A percentile compares a stretch with the other conserved stretches of the same genome.
Conservation (phyloP, 495 filamentous ascomycete genomes). For the Chaetomium fimeti region DNA sequence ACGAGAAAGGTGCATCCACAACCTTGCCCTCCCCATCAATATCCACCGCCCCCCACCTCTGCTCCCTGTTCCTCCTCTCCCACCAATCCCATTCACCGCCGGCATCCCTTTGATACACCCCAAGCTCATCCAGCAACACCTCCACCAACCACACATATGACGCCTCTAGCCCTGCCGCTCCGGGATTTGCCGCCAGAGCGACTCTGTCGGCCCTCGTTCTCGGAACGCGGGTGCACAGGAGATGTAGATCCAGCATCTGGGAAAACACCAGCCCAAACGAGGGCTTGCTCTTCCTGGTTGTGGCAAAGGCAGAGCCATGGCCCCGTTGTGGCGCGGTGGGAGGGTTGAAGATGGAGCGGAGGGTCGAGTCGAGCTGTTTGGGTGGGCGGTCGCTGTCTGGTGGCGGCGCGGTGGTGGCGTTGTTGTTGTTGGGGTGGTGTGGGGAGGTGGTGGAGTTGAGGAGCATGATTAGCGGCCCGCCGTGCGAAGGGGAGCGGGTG, state of each 20-base stretch:
- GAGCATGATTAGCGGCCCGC: slow-evolving; percentile 41
- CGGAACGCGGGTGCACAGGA: slow-evolving; percentile 44
- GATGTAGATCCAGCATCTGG: slow-evolving; percentile 45
- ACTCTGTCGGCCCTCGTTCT: slow-evolving; percentile 30
- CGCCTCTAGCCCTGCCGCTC: slow-evolving; percentile 5
- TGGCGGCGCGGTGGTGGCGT: neutral
- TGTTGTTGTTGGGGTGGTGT: neutral
- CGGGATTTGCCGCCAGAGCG: slow-evolving; percentile 11
- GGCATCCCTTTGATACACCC: slow-evolving; percentile 28
- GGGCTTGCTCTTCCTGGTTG: slow-evolving; percentile 35
- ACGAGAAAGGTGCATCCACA: slow-evolving; percentile 30
- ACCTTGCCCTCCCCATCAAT: slow-evolving; percentile 32
- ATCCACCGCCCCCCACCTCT: slow-evolving; percentile 46
- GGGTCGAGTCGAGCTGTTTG: slow-evolving; percentile 22
- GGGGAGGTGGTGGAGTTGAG: slow-evolving; percentile 41
- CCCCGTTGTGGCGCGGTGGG: slow-evolving; percentile 1
- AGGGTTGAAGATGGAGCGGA: slow-evolving; percentile 41
- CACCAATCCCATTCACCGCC: slow-evolving; percentile 11
- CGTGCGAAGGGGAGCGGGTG: slow-evolving; percentile 23
- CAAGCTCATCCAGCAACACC: slow-evolving; percentile 46
- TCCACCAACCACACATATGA: slow-evolving; percentile 42
- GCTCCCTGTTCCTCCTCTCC: slow-evolving; percentile 38
- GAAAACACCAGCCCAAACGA: slow-evolving; percentile 46
- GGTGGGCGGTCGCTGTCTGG: neutral
- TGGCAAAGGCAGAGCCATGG: neutral